Percentiles rank a stretch among this genome's conserved stretches.
Evolutionary conservation across 805 yeast species (phyloP).

Genomic region (Kockiozyma suomiensis): DNA sequence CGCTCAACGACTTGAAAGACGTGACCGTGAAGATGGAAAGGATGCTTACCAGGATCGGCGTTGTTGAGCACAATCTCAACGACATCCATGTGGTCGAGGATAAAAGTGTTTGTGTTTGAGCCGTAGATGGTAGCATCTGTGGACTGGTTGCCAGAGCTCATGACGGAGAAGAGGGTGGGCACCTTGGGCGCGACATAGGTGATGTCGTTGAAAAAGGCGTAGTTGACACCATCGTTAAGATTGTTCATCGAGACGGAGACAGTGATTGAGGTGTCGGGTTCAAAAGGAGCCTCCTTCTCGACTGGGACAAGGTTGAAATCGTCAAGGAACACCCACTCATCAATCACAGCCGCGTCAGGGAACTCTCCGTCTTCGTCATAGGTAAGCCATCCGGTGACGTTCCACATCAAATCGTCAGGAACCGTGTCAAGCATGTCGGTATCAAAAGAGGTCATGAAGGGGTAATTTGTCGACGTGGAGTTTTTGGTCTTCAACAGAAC

Average conservation of each 20-base stretch:
- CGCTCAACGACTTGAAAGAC: slow-evolving; percentile 80
- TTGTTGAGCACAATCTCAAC: slow-evolving; percentile 85
- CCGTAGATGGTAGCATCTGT: slow-evolving; percentile 72
- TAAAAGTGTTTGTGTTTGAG: slow-evolving; percentile 72
- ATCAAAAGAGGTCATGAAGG: slow-evolving; percentile 82
- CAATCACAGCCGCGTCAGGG: slow-evolving; percentile 46
- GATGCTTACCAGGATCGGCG: slow-evolving; percentile 89
- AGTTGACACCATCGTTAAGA: slow-evolving; percentile 82
- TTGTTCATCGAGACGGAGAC: slow-evolving; percentile 82
- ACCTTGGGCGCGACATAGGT: slow-evolving; percentile 80
- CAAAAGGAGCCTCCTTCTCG: slow-evolving; percentile 55
- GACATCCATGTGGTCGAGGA: slow-evolving; percentile 65
- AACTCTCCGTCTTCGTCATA: slow-evolving; percentile 54
- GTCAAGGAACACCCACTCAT: slow-evolving; percentile 60
- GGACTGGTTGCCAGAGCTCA: slow-evolving; percentile 53
- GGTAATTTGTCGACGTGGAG: slow-evolving; percentile 64
- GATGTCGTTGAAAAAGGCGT: slow-evolving; percentile 93
- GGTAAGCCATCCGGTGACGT: slow-evolving; percentile 73
- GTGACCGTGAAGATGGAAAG: slow-evolving; percentile 97
- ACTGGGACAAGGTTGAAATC: slow-evolving; percentile 77
- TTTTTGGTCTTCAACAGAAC: slow-evolving; percentile 74
- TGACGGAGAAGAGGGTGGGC: slow-evolving; percentile 79
- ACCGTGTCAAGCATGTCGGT: slow-evolving; percentile 75
- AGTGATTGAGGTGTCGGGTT: slow-evolving; percentile 71
- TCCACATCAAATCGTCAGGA: slow-evolving; percentile 66